phyloP scores from a whole-genome alignment of 129 eudicot species.

The Erigeron canadensis region DNA sequence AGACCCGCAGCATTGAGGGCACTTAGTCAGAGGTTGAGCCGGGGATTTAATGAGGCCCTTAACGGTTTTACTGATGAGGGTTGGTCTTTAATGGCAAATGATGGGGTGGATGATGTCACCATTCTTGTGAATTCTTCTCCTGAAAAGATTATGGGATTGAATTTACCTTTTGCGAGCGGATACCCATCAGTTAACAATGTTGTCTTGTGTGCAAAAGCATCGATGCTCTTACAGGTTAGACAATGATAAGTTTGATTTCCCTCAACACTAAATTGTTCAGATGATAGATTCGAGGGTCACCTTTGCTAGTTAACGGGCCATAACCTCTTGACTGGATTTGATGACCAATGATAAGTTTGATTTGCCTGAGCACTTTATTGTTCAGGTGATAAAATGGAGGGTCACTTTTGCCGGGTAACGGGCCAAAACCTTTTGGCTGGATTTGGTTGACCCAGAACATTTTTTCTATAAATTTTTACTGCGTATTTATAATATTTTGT shows the following conservation, averaged over 20 bases:
- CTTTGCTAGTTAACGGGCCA: not conserved
- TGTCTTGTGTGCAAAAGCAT: slow-evolving; percentile 87
- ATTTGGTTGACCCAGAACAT: not conserved
- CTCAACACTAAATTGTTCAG: not conserved
- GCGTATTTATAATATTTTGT: not conserved
- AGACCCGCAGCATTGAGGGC: slow-evolving; percentile 52
- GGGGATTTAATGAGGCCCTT: slow-evolving; percentile 90
- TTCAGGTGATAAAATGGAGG: not conserved
- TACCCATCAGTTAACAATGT: slow-evolving; percentile 60
- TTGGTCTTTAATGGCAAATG: slow-evolving; percentile 89
- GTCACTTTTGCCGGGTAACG: not conserved
- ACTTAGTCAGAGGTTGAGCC: slow-evolving; percentile 49
- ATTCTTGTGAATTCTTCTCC: slow-evolving; percentile 87
- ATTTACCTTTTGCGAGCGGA: slow-evolving; percentile 60
- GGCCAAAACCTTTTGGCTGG: not conserved
- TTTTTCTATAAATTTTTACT: not conserved
- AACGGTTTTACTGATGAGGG: slow-evolving; percentile 89
- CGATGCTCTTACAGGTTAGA: slow-evolving; percentile 94
- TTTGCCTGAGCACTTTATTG: not conserved
- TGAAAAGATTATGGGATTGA: slow-evolving; percentile 81
- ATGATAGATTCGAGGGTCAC: not conserved
- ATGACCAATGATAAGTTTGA: not conserved
- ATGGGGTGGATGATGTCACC: slow-evolving; percentile 85
- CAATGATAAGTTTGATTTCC: not conserved
- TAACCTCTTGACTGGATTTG: not conserved